Base-by-base conservation (phyloP, 805 yeast species). In the Zygotorulaspora chibaensis region DNA sequence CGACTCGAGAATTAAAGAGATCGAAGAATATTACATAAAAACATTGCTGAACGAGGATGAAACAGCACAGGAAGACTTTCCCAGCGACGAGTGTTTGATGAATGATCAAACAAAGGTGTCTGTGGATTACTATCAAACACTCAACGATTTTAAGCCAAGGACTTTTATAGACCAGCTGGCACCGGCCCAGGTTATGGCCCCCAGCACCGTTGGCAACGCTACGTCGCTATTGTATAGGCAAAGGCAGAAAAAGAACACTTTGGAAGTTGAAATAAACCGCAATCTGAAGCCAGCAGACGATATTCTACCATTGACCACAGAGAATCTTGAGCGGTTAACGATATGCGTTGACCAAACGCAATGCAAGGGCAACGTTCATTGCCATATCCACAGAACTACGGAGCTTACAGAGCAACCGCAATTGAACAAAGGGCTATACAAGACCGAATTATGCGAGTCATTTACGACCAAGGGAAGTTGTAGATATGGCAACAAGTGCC, bases 401-500 rank as follows among this genome's bases (percentile, higher is more conserved):
- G 13, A 31, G 38, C 36, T 26, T 18, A 20, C 33, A 13, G 42
- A 44, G 35, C 40, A 38, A 31, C 48, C 40, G 36, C 39, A 49
- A 31, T 52, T 75, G 45, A 77, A 83, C 63, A 81, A 86, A 27
- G 84, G 79, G 53, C 73, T 89, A 33, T 89, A 87, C 76, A 89
- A 89, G 69, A 90, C 97, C 0, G 97, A 89, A 66, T 73, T 90
- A 45, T 89, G 97, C 66, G 84, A 82, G 33, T 83, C 90, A 20
- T 89, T 75, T 62, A 77, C 80, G 60, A 80, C 77, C 56, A 76
- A 79, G 53, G 85, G 86, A 18, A 59, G 65, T 42, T 89, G 97
- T 64, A 96, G 95, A 12, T 89, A 89, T 63, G 96, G 95, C 2
- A 75, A 77, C 53, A 89, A 89, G 70, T 89, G 97, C 65, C 96